These are phyloP conservation scores for Fraxinus baroniana DNA, from an alignment of 305 asterid genomes.

Conservation along the genomic window DNA sequence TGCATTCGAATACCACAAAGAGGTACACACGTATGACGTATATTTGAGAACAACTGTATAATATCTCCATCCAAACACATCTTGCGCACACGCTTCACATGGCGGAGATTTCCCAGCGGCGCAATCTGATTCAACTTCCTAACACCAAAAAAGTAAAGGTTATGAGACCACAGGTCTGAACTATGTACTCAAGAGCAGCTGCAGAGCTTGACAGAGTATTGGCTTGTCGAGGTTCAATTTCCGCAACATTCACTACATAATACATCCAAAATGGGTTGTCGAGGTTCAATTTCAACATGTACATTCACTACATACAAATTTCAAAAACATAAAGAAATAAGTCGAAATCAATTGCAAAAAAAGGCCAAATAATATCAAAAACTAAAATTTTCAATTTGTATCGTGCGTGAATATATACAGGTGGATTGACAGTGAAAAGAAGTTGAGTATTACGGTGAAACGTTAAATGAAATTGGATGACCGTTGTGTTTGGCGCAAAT, in stretches of 20 bases:
- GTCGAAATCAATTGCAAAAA: not conserved
- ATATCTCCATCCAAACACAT: slow-evolving; percentile 48
- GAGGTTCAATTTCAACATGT: slow-evolving; percentile 60
- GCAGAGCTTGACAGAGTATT: slow-evolving; percentile 48
- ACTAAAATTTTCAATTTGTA: not conserved
- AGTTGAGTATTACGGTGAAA: slow-evolving; percentile 5
- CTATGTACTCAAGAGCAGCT: not conserved
- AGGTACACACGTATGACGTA: not conserved
- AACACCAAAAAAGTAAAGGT: not conserved
- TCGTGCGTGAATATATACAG: slow-evolving; percentile 12
- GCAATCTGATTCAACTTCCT: slow-evolving; percentile 66
- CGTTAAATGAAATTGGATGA: too few relatives aligned
- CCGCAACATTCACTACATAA: slow-evolving; percentile 60
- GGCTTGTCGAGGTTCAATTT: slow-evolving; percentile 68
- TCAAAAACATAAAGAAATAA: not conserved
- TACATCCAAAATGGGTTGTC: too few relatives aligned
- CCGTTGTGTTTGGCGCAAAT: too few relatives aligned
- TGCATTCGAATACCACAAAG: not conserved
- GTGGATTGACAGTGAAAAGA: slow-evolving; percentile 67
- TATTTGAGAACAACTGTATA: not conserved
- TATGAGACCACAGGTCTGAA: not conserved
- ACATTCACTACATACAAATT: not conserved
- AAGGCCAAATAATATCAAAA: not conserved
- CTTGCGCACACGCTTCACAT: slow-evolving; percentile 77
- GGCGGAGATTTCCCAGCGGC: slow-evolving; percentile 83